Conservation (phyloP, 345 rosid genomes). For the Citrus cavaleriei region DNA sequence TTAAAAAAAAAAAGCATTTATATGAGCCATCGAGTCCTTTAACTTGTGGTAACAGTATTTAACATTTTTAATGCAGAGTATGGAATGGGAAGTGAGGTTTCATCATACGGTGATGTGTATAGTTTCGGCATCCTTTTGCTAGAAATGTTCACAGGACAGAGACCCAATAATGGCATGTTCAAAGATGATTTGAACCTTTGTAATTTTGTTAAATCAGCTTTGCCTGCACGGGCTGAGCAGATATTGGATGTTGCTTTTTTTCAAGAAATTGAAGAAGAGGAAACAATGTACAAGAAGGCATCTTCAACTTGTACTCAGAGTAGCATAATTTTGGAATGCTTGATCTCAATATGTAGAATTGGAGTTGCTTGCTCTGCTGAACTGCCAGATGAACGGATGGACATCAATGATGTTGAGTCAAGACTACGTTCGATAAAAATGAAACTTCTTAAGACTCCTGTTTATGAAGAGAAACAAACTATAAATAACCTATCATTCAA, state of each 20-base stretch:
- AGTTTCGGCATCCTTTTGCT: constrained; percentile 13
- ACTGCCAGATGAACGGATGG: not conserved
- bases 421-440: not conserved
- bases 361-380: constrained; percentile 19
- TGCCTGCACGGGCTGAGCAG: not conserved
- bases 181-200: not conserved
- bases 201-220: not conserved
- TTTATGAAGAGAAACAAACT: not conserved
- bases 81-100: constrained; percentile 21
- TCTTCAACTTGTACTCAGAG: not conserved
- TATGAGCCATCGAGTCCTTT: no score
- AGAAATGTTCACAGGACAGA: constrained; percentile 10
- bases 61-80: constrained; percentile 5
- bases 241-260: not conserved
- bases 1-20: fast-evolving
- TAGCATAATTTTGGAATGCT: not conserved
- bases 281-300: not conserved
- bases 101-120: constrained; percentile 28
- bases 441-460: not conserved
- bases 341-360: not conserved
- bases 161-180: not conserved
- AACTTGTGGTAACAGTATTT: not conserved
- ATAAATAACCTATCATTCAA: no score
- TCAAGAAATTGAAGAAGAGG: not conserved
- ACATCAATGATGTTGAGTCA: not conserved